Conservation (phyloP, 2,329 filamentous ascomycete species). For the Chrysoporthe deuterocubensis region DNA sequence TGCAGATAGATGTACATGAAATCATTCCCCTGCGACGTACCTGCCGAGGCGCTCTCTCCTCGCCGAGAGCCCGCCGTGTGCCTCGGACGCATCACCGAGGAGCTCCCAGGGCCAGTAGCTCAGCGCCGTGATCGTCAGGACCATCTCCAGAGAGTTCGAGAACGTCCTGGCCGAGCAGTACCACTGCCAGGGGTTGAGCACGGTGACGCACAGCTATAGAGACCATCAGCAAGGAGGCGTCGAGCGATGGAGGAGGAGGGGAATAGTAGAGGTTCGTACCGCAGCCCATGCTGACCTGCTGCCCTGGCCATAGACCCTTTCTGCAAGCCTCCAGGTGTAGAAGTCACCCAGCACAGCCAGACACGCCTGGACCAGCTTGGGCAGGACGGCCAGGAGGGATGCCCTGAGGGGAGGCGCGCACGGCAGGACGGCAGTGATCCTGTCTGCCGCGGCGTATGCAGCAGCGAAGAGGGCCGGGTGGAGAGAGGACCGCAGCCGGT, state of each 20-base stretch:
- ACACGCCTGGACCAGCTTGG: constrained; percentile 75
- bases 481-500: constrained; percentile 84
- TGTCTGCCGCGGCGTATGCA: constrained; percentile 68
- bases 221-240: constrained; percentile 11
- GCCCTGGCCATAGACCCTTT: constrained; percentile 69
- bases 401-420: constrained; percentile 61
- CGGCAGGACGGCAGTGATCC: constrained; percentile 57
- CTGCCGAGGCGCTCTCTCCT: constrained; percentile 31
- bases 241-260: neutral
- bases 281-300: constrained; percentile 69
- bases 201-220: constrained; percentile 67
- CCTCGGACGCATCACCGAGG: constrained; percentile 47
- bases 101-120: constrained; percentile 87
- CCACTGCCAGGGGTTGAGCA: constrained; percentile 92
- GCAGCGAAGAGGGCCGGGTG: constrained; percentile 86
- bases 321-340: constrained; percentile 84
- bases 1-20: neutral
- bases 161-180: constrained; percentile 92
- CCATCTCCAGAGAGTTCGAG: constrained; percentile 93
- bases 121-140: constrained; percentile 78
- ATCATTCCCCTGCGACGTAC: neutral
- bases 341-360: constrained; percentile 81
- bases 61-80: constrained; percentile 25
- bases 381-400: constrained; percentile 70
- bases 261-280: constrained; percentile 50